Conservation (phyloP, 352 stramenopile genomes). For the Globisporangium takayamanum region DNA sequence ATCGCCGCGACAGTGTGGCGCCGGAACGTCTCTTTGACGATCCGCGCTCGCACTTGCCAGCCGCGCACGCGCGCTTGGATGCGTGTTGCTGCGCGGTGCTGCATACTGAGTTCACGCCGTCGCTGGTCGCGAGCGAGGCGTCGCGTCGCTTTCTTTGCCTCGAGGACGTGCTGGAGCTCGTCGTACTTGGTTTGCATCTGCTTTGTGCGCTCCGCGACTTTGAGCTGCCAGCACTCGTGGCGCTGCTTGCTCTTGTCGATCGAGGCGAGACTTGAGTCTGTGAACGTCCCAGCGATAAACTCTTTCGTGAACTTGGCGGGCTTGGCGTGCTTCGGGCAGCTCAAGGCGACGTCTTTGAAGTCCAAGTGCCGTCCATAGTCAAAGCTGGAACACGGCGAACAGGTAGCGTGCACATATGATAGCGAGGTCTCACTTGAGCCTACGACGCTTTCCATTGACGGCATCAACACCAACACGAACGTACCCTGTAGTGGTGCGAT, state of each 20-base stretch:
- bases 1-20: conserved; percentile 30
- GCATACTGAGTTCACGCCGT: conserved; percentile 26
- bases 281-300: conserved; percentile 46
- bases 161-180: conserved; percentile 46
- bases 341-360: conserved; percentile 43
- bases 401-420: background rate
- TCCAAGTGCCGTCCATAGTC: conserved; percentile 56
- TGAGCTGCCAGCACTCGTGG: conserved; percentile 43
- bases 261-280: conserved; percentile 46
- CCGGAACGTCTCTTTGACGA: conserved; percentile 16
- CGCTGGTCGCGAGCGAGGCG: conserved; percentile 27
- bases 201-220: conserved; percentile 40
- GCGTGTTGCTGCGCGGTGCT: conserved; percentile 14
- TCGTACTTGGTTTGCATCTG: conserved; percentile 63
- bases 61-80: conserved; percentile 33
- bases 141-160: conserved; percentile 36
- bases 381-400: conserved; percentile 18
- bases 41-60: conserved; percentile 16
- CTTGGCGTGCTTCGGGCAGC: conserved; percentile 44
- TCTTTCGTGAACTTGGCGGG: conserved; percentile 43
- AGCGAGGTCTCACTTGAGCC: background rate
- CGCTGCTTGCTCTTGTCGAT: conserved; percentile 49
- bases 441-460: background rate
- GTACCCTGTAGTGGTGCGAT: conserved; percentile 45
- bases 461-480: background rate